These are phyloP conservation scores for Hortaea sp. DNA, from an alignment of 2,329 filamentous ascomycete species.

Conservation along the genomic window DNA sequence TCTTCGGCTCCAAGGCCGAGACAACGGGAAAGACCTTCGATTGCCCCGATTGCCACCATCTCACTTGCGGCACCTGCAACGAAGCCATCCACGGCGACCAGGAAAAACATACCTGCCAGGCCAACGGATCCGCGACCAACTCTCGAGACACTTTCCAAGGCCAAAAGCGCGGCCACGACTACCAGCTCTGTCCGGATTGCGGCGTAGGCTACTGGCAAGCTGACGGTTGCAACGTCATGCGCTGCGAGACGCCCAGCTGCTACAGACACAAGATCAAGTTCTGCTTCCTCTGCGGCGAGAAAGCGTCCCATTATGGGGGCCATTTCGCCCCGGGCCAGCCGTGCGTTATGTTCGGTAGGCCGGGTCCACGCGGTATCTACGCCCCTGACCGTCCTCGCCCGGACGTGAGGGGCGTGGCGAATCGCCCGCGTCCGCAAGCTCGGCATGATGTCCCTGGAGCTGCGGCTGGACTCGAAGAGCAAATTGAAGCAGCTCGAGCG, in stretches of 20 bases:
- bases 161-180: constrained; percentile 5
- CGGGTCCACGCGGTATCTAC: not conserved
- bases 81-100: not conserved
- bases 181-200: constrained; percentile 7
- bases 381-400: not conserved
- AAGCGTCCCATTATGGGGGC: constrained; percentile 1
- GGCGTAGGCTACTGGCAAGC: constrained; percentile 1
- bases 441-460: too few relatives aligned
- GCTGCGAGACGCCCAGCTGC: constrained; percentile 3
- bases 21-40: not conserved
- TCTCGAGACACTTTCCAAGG: constrained; percentile 3
- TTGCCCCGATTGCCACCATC: not conserved
- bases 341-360: not conserved
- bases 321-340: constrained; percentile 2
- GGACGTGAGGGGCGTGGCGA: too few relatives aligned
- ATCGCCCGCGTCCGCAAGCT: too few relatives aligned
- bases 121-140: not conserved
- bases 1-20: not conserved
- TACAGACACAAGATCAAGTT: not conserved
- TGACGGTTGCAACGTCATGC: constrained; percentile 8
- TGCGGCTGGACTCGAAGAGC: too few relatives aligned
- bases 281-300: constrained; percentile 7
- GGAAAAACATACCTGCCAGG: not conserved
- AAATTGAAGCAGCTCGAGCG: too few relatives aligned
- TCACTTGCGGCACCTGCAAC: not conserved